Conservation (phyloP, 2,329 filamentous ascomycete species). For the Geosmithia flava region DNA sequence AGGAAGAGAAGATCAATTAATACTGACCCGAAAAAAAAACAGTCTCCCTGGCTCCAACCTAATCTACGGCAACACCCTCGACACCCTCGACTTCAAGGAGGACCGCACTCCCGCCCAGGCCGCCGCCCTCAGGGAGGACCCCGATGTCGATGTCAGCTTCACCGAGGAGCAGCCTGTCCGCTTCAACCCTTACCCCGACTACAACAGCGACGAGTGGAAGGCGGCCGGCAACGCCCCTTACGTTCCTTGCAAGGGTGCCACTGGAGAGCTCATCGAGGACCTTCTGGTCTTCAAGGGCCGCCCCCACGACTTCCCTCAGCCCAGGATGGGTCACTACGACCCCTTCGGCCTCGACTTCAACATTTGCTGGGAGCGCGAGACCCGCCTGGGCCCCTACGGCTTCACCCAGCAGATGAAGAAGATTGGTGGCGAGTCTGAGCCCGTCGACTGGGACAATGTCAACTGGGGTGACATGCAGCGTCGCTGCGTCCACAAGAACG, state of each 20-base stretch:
- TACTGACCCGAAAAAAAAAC: conserved; percentile 2
- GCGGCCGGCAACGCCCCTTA: conserved; percentile 42
- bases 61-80: conserved; percentile 45
- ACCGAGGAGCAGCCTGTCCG: conserved; percentile 35
- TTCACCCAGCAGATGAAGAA: conserved; percentile 35
- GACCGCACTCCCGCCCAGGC: conserved; percentile 18
- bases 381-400: conserved; percentile 57
- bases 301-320: conserved; percentile 43
- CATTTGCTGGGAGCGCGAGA: conserved; percentile 56
- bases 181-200: conserved; percentile 61
- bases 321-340: conserved; percentile 51
- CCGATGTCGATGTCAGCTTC: conserved; percentile 23
- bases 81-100: conserved; percentile 28
- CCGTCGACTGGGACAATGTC: conserved; percentile 53
- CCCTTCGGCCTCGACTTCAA: conserved; percentile 48
- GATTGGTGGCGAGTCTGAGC: conserved; percentile 20
- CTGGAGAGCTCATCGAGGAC: conserved; percentile 47
- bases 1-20: conserved; percentile 5
- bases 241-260: conserved; percentile 52
- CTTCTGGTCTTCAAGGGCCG: conserved; percentile 51
- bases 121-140: conserved; percentile 16
- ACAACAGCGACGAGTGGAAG: conserved; percentile 52
- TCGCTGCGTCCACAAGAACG: conserved; percentile 53
- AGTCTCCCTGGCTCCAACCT: conserved; percentile 33
- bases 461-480: conserved; percentile 62